A percentile compares a stretch with the other conserved stretches of the same genome.
These are phyloP conservation scores for Kodamaea fukazawae DNA, from an alignment of 805 yeast genomes.

Conservation along the genomic window DNA sequence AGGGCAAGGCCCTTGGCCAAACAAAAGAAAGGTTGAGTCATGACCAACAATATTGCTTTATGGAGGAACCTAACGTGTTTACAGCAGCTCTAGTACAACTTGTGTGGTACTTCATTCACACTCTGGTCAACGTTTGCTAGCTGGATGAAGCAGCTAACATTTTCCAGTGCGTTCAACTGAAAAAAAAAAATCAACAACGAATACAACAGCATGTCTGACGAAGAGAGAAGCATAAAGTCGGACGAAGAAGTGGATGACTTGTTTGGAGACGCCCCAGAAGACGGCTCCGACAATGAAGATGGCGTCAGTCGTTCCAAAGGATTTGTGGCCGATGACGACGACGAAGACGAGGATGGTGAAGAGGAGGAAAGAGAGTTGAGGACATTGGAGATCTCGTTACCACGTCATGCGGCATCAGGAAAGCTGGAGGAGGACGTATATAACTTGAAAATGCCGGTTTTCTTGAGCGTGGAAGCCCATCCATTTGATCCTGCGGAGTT, in stretches of 20 bases:
- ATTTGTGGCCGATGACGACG: slow-evolving; percentile 19
- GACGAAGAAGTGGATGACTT: slow-evolving; percentile 35
- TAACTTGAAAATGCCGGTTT: slow-evolving; percentile 74
- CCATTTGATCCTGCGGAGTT: slow-evolving; percentile 80
- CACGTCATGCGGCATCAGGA: slow-evolving; percentile 47
- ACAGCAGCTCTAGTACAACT: no score
- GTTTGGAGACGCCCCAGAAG: slow-evolving; percentile 29
- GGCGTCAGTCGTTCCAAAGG: slow-evolving; percentile 20
- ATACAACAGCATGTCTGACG: slow-evolving; percentile 12
- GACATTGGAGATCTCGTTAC: slow-evolving; percentile 39
- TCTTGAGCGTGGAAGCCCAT: slow-evolving; percentile 74
- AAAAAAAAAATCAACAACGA: slow-evolving; percentile 1
- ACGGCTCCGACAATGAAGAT: slow-evolving; percentile 10
- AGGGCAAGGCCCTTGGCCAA: no score
- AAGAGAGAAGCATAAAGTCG: slow-evolving; percentile 9
- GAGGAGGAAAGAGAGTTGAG: slow-evolving; percentile 34
- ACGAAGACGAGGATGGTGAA: slow-evolving; percentile 32
- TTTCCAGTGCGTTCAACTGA: no score
- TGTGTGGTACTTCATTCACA: no score
- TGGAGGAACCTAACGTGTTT: no score
- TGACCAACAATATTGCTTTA: no score
- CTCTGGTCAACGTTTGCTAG: no score
- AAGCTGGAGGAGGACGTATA: slow-evolving; percentile 36
- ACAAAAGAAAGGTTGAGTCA: no score
- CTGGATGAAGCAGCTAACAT: no score